Conservation (phyloP, 805 yeast species). For the Cyberlindnera lachancei region DNA sequence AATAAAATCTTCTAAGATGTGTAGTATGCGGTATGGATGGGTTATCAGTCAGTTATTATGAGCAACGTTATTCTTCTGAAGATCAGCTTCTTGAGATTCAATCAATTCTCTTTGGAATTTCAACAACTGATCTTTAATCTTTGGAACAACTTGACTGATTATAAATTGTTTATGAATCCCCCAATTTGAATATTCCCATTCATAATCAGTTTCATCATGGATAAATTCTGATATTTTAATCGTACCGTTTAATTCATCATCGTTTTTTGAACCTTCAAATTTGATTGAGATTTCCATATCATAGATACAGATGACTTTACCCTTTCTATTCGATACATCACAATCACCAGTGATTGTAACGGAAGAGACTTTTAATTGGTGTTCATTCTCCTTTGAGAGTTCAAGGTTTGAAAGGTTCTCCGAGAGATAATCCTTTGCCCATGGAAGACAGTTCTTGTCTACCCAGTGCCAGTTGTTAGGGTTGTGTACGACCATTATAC, state of each 20-base stretch:
- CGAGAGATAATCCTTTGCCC: conserved; percentile 48
- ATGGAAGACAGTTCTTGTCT: conserved; percentile 57
- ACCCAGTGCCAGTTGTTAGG: conserved; percentile 79
- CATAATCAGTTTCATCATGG: conserved; percentile 70
- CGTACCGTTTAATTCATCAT: conserved; percentile 35
- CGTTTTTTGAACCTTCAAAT: conserved; percentile 31
- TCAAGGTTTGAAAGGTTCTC: conserved; percentile 25
- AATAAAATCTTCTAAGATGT: too few relatives aligned
- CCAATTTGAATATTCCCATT: conserved; percentile 41
- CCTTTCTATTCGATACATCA: conserved; percentile 78
- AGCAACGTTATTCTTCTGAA: conserved; percentile 35
- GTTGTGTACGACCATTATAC: conserved; percentile 55
- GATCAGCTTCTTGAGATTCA: conserved; percentile 50
- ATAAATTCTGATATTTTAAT: conserved; percentile 58
- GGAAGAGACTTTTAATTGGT: conserved; percentile 29
- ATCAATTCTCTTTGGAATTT: conserved; percentile 60
- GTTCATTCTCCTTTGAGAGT: conserved; percentile 18
- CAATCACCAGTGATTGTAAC: conserved; percentile 62
- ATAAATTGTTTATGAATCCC: conserved; percentile 32
- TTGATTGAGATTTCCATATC: conserved; percentile 52
- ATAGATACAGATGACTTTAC: conserved; percentile 68
- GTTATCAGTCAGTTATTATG: too few relatives aligned
- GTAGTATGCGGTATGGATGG: too few relatives aligned
- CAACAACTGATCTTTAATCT: conserved; percentile 38
- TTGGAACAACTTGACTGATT: conserved; percentile 44